Base-by-base conservation (phyloP, 2,329 filamentous ascomycete species). In the Phoma sp. region DNA sequence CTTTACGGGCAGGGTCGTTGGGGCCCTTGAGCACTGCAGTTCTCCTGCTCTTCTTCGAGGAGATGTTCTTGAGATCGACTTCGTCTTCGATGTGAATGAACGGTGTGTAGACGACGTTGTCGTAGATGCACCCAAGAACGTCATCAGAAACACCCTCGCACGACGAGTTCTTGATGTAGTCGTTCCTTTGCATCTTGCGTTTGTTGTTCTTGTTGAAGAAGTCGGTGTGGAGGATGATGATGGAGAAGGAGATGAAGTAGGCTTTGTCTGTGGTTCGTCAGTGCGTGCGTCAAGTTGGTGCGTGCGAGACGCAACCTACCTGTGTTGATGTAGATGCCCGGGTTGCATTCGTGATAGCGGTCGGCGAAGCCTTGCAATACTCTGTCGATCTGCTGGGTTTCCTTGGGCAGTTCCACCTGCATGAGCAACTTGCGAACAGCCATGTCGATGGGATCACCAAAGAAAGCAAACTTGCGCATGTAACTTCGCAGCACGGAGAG, bases 151-250 rank as follows among this genome's bases (percentile, higher is more conserved):
- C 90, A 6, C 92, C 92, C 72, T 98, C 93, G 3, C 91, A 92
- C 21, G 87, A 88, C 0, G 93, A 96, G 73, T 98, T 98, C 76
- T 96, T 97, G 65, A 98, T 83, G 76, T 99, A 99, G 70, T 98
- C 95, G 0, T 84, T 79, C 72, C 96, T 96, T 71, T 96, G 92
- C 95, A 99, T 99, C 77, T 99, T 99, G 75, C 95, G 86, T 78
- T 98, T 98, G 79, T 98, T 98, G 80, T 98, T 99, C 77, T 96
- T 96, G 81, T 99, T 99, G 85, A 98, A 98, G n/a, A 96, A 91
- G 72, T 99, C 95, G 0, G 95, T 98, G 68, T 99, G 95, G 31
- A 99, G 81, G 64, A 99, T 97, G 56, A 99, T 85, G 52, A 99
- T 87, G 2, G 94, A 98, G 72, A 99, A 99, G 15, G 94, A 92